Percentiles rank a stretch among this genome's conserved stretches.
These are phyloP conservation scores for Melaleuca quinquenervia DNA, from an alignment of 345 rosid species.

Conservation along the genomic window DNA sequence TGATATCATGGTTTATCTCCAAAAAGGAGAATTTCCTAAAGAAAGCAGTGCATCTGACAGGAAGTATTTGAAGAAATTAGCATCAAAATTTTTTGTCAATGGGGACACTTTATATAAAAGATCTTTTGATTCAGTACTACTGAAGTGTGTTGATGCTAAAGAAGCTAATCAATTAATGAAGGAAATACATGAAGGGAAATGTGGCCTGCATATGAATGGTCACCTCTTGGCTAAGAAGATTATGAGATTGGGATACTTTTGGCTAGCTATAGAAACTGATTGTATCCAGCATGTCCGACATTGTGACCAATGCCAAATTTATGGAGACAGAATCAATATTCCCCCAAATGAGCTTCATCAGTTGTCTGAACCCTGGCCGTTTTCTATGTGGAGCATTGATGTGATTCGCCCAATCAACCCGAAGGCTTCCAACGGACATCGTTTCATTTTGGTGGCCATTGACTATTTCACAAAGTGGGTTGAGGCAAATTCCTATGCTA, in stretches of 20 bases:
- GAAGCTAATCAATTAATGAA: not conserved
- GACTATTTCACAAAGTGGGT: not conserved
- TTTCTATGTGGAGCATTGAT: conserved; percentile 1
- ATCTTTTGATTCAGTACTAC: not conserved
- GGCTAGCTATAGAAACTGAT: not conserved
- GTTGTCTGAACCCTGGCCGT: not conserved
- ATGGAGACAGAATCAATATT: not conserved
- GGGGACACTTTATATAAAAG: not conserved
- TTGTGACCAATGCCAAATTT: not conserved
- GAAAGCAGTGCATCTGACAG: not conserved
- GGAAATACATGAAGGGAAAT: not conserved
- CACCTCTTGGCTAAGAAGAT: not conserved
- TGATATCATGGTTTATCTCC: not conserved
- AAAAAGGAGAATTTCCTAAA: not conserved
- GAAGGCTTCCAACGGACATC: not conserved
- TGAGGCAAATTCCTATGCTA: not conserved
- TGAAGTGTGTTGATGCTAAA: too few relatives aligned
- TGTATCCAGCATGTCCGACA: not conserved
- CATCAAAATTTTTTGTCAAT: not conserved
- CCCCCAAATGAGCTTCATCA: not conserved
- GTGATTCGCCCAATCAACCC: not conserved
- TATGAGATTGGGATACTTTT: not conserved
- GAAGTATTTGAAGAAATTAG: not conserved
- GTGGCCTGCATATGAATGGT: not conserved
- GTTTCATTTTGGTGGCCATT: not conserved